Percentiles rank a stretch among this genome's conserved stretches.
phyloP scores from a whole-genome alignment of 2,329 filamentous ascomycete species.

The Pleochaeta shiraiana region DNA sequence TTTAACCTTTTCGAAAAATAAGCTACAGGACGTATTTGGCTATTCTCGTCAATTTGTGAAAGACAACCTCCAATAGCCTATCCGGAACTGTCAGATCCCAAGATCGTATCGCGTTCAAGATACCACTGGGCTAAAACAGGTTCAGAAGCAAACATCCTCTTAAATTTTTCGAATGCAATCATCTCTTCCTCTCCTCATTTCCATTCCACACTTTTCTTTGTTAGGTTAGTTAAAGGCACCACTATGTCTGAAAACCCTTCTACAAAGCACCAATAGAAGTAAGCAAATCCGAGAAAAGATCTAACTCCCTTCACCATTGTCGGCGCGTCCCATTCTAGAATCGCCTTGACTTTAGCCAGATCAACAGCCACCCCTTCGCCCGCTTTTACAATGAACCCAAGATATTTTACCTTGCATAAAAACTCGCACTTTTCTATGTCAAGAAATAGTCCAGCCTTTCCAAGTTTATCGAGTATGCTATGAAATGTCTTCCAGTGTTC shows the following conservation, averaged over 20 bases:
- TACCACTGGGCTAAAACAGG: background rate
- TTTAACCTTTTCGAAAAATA: background rate
- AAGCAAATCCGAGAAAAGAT: too few relatives aligned
- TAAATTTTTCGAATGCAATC: background rate
- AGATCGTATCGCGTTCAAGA: background rate
- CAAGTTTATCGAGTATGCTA: background rate
- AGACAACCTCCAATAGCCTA: background rate
- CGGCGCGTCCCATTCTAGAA: background rate
- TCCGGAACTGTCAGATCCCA: background rate
- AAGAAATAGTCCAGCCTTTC: background rate
- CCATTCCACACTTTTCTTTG: background rate
- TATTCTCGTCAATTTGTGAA: background rate
- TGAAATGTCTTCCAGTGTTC: background rate
- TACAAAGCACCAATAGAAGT: too few relatives aligned
- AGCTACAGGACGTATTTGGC: background rate
- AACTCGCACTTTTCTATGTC: too few relatives aligned
- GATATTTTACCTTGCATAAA: background rate
- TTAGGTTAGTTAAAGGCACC: background rate
- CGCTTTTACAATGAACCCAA: background rate
- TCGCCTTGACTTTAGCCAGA: background rate
- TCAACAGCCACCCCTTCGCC: background rate
- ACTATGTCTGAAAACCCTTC: background rate
- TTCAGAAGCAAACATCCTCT: too few relatives aligned
- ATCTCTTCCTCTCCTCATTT: background rate
- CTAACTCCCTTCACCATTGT: background rate